phyloP scores from a whole-genome alignment of 768 basidiomycete genomes.

The Termitomyces sp. region DNA sequence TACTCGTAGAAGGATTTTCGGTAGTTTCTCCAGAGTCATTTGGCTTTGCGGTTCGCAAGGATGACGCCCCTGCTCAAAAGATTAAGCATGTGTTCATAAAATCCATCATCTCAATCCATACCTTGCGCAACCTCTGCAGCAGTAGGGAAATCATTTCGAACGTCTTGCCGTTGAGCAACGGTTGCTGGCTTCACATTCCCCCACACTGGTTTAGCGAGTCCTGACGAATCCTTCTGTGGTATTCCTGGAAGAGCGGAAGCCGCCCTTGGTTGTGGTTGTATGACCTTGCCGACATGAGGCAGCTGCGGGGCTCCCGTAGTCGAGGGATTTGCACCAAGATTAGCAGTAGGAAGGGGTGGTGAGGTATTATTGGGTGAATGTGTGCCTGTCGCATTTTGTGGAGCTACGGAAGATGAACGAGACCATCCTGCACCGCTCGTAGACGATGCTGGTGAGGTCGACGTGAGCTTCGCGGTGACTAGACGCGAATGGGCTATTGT shows the following conservation, averaged over 20 bases:
- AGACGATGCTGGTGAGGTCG: constrained; percentile 52
- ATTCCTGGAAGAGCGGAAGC: constrained; percentile 26
- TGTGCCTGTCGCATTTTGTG: constrained; percentile 41
- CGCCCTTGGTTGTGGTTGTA: constrained; percentile 60
- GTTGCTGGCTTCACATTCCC: constrained; percentile 49
- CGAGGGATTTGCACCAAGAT: constrained; percentile 25
- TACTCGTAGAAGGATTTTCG: constrained; percentile 49
- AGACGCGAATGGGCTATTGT: constrained; percentile 70
- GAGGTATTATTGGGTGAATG: constrained; percentile 44
- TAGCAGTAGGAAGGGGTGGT: constrained; percentile 32
- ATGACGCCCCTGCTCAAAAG: constrained; percentile 23
- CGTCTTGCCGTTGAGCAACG: constrained; percentile 36
- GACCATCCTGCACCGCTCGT: constrained; percentile 72
- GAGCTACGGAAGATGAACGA: constrained; percentile 69
- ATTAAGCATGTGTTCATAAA: constrained; percentile 3
- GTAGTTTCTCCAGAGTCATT: constrained; percentile 43
- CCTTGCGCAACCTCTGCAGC: constrained; percentile 93
- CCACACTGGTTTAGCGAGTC: constrained; percentile 63
- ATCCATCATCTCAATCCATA: constrained; percentile 27
- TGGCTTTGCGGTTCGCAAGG: constrained; percentile 30
- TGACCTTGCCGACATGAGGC: constrained; percentile 59
- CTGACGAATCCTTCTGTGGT: constrained; percentile 28
- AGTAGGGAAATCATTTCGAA: constrained; percentile 84
- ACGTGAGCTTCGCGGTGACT: constrained; percentile 84
- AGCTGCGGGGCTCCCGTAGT: constrained; percentile 40